phyloP scores from a whole-genome alignment of 805 yeast species.

The Myxozyma melibiosi region DNA sequence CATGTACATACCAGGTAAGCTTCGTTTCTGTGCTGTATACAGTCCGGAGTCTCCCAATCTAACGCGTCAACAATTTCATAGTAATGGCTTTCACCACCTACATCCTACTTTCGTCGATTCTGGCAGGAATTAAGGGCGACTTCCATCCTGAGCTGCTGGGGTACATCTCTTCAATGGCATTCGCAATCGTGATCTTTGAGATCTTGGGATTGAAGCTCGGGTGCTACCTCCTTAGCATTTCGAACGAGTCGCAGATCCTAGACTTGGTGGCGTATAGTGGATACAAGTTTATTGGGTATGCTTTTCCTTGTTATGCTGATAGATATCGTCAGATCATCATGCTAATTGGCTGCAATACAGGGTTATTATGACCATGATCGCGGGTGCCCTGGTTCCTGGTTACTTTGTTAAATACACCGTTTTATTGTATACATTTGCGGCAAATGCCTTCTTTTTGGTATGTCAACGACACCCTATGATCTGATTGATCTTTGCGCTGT shows the following conservation, averaged over 20 bases:
- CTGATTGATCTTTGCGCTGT: conserved; percentile 64
- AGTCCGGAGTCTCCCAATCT: too few species aligned
- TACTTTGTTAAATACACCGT: conserved; percentile 53
- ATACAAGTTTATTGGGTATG: conserved; percentile 86
- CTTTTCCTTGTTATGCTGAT: conserved; percentile 55
- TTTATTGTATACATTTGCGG: conserved; percentile 53
- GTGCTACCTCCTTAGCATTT: conserved; percentile 64
- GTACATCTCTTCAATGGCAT: conserved; percentile 77
- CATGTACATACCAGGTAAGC: conserved; percentile 73
- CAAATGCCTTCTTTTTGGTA: conserved; percentile 54
- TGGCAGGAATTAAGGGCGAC: conserved; percentile 82
- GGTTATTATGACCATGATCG: conserved; percentile 43
- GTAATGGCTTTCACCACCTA: conserved; percentile 90
- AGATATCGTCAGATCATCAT: conserved; percentile 36
- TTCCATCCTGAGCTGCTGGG: conserved; percentile 95
- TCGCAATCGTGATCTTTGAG: conserved; percentile 81
- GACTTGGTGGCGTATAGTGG: conserved; percentile 90
- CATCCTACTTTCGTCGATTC: conserved; percentile 76
- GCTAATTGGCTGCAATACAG: conserved; percentile 44
- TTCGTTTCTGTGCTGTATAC: background rate
- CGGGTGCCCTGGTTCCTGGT: conserved; percentile 38
- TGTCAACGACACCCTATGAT: background rate
- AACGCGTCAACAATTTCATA: background rate
- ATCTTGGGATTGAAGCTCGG: conserved; percentile 75
- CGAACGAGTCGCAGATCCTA: conserved; percentile 57